Base-by-base conservation (phyloP, 352 stramenopile species). In the Globisporangium nunn region DNA sequence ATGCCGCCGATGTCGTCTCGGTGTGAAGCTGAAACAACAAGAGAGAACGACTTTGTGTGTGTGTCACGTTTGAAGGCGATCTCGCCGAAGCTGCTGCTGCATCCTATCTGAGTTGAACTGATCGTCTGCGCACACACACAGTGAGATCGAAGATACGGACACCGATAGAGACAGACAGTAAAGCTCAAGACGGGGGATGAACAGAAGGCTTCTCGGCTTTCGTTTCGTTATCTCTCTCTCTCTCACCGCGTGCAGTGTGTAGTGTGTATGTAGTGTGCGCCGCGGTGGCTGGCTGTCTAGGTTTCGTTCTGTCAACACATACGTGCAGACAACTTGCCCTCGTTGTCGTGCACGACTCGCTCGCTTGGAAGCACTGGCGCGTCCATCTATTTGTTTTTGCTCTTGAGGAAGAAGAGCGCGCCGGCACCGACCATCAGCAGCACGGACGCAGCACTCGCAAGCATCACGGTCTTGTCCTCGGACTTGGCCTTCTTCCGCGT, bases 321-420 rank as follows among this genome's bases (percentile, higher is more conserved):
- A 15, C n/a, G 39, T 10, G 33, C 31, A 6, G 14, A 10, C 31
- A n/a, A 15, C n/a, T 43, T 8, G 28, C 50, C 23, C 30, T 55
- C 50, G 17, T n/a, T 55, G 8, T 12, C 11, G n/a, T n/a, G 15
- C 50, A 46, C 18, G 18, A 28, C 31, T 61, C 46, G 40, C n/a
- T 33, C 12, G 18, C n/a, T 47, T 15, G 18, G 23, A 28, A 43
- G 28, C 37, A 8, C n/a, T 28, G 17, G 23, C 23, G 23, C 23
- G 23, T 23, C 46, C 50, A n/a, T 62, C 58, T 64, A 64, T 64
- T 64, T 50, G 45, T 59, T 84, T 62, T 88, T 91, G 53, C 80
- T 78, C 35, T 74, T 73, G 50, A 92, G 58, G 41, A 92, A 63
- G 58, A 83, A 71, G 50, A 90, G 58, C 17, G 71, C 74, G 11